These are phyloP conservation scores for Starmera caribaea DNA, from an alignment of 805 yeast species.

Conservation along the genomic window DNA sequence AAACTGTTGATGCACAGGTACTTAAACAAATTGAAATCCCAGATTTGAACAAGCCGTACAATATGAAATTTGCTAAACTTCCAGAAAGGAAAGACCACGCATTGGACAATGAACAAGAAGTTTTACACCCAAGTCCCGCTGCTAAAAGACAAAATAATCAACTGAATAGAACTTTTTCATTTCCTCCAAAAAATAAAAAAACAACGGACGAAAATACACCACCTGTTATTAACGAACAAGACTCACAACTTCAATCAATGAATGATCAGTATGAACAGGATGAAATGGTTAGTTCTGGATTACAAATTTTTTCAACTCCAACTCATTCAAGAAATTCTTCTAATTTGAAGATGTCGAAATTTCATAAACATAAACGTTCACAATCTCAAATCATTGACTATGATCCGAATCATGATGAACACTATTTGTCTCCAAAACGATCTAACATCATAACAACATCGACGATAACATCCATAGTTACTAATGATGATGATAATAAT, in stretches of 20 bases:
- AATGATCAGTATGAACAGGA: no score
- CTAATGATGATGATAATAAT: no score
- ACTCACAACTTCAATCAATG: no score
- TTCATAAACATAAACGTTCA: conserved; percentile 1
- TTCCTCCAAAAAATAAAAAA: conserved; percentile 10
- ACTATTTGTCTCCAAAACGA: background rate
- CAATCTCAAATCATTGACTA: conserved; percentile 1
- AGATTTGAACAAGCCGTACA: conserved; percentile 1
- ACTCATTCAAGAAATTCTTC: background rate
- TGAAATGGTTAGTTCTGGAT: background rate
- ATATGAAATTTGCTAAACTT: background rate
- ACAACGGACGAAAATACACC: background rate
- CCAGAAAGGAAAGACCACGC: background rate
- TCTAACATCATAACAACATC: background rate
- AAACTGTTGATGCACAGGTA: background rate
- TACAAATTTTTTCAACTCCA: background rate
- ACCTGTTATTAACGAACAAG: background rate
- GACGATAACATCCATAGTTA: no score
- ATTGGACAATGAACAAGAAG: conserved; percentile 16
- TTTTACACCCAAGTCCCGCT: conserved; percentile 17
- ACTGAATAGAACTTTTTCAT: conserved; percentile 16
- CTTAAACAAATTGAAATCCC: conserved; percentile 7
- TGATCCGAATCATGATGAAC: background rate
- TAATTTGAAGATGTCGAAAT: background rate
- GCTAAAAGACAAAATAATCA: conserved; percentile 15